These are phyloP conservation scores for Coemansia sp. DNA, from an alignment of 192 early-diverging fungal genomes.

Conservation along the genomic window DNA sequence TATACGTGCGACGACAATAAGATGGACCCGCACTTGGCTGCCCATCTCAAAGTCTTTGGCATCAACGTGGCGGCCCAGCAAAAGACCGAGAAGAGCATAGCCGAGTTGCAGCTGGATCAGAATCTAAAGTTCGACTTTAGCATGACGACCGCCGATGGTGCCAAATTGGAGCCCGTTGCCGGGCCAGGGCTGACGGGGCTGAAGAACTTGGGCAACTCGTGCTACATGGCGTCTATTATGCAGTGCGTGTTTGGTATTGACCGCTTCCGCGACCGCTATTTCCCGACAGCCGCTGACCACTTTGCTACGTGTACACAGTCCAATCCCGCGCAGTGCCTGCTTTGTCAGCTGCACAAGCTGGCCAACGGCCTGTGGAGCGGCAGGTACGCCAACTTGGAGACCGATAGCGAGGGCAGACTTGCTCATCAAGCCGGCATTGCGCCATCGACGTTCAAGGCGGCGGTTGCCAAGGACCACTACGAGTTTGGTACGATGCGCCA, in stretches of 20 bases:
- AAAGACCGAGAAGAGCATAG: conserved; percentile 91
- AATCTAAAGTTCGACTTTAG: conserved; percentile 97
- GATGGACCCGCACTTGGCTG: conserved; percentile 73
- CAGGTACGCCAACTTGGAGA: conserved; percentile 69
- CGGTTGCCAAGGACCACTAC: conserved; percentile 85
- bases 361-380: conserved; percentile 90
- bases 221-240: conserved; percentile 95
- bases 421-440: conserved; percentile 79
- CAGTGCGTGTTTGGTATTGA: conserved; percentile 85
- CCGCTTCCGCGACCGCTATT: conserved; percentile 73
- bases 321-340: conserved; percentile 73
- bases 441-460: conserved; percentile 88
- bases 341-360: conserved; percentile 92
- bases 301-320: conserved; percentile 33
- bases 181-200: conserved; percentile 93
- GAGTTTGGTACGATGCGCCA: conserved; percentile 98
- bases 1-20: conserved; percentile 76
- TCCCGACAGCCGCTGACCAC: conserved; percentile 37
- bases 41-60: conserved; percentile 83
- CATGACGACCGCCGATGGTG: conserved; percentile 96
- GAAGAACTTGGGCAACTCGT: conserved; percentile 95
- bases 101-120: conserved; percentile 94
- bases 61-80: conserved; percentile 80
- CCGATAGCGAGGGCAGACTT: conserved; percentile 30
- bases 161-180: conserved; percentile 75